Base-by-base conservation (phyloP, 306 rosid species). In the Vicia villosa region DNA sequence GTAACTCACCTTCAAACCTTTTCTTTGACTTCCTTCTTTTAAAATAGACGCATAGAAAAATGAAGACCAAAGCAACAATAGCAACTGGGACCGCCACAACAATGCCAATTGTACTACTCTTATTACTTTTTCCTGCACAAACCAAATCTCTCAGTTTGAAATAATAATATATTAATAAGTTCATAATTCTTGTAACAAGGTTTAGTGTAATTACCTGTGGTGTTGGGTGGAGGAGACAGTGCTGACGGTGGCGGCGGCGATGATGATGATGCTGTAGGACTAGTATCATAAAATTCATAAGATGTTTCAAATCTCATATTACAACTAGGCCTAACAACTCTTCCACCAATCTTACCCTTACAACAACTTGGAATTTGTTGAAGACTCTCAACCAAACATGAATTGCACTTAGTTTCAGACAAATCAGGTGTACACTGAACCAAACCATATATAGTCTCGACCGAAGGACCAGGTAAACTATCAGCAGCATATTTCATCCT, bases 341-440 rank as follows among this genome's bases (percentile, higher is more conserved):
- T 40, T 0, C 42, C 71, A 38, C 80, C 38, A n/a, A 26, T 62
- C 47, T 19, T 68, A n/a, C 37, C 38, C 0, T 24, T 9, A 49
- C 74, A 58, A 74, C 72, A 65, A 4, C 8, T 1, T 1, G 60
- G 69, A 20, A 72, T 61, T n/a, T 15, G n/a, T 46, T 10, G 13
- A 20, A 73, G 67, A 5, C 62, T 43, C 0, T 1, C 1, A 36
- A 0, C 10, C 12, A 82, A 45, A 56, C 89, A 85, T 3, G 1
- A 2, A 21, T 7, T 17, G 59, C 88, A 84, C 0, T 69, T 56
- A 2, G 0, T 0, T 0, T 7, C 0, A 0, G 77, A 60, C 47
- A 84, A 52, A 65, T 84, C 82, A 15, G 82, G 86, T 0, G 82
- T 72, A 65, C 89, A 81, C 56, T 84, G 89, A 5, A 56, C 68